Evolutionary conservation across 2,329 filamentous ascomycete species (phyloP).

Genomic region (Myriosclerotinia curreyana): DNA sequence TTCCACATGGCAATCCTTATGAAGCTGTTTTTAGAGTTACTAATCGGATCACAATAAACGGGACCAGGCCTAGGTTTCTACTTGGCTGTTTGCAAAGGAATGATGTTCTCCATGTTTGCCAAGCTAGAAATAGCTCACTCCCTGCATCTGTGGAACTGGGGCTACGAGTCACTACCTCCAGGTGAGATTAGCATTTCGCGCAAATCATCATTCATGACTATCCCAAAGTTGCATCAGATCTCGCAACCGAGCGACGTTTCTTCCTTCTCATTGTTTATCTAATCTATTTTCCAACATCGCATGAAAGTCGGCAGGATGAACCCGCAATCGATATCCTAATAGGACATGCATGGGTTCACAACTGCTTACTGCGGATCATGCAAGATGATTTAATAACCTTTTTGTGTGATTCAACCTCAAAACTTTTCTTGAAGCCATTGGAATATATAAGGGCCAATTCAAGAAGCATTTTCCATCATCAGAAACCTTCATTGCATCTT

Average conservation of each 20-base stretch:
- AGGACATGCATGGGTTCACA: background rate
- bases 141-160: background rate
- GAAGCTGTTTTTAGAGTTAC: background rate
- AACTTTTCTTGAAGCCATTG: background rate
- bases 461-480: background rate
- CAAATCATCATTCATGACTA: background rate
- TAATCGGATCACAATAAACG: background rate
- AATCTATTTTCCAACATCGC: background rate
- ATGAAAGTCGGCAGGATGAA: background rate
- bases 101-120: background rate
- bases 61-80: background rate
- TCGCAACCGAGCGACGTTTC: background rate
- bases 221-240: background rate
- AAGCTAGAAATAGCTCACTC: background rate
- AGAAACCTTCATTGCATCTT: background rate
- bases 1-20: background rate
- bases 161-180: background rate
- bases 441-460: background rate
- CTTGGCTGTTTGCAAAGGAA: background rate
- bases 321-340: background rate
- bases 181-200: background rate
- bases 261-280: background rate
- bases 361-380: slow-evolving; percentile 2
- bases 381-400: background rate
- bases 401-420: background rate